These are phyloP conservation scores for Periglandula ipomoeae DNA, from an alignment of 2,329 filamentous ascomycete genomes.

Conservation along the genomic window DNA sequence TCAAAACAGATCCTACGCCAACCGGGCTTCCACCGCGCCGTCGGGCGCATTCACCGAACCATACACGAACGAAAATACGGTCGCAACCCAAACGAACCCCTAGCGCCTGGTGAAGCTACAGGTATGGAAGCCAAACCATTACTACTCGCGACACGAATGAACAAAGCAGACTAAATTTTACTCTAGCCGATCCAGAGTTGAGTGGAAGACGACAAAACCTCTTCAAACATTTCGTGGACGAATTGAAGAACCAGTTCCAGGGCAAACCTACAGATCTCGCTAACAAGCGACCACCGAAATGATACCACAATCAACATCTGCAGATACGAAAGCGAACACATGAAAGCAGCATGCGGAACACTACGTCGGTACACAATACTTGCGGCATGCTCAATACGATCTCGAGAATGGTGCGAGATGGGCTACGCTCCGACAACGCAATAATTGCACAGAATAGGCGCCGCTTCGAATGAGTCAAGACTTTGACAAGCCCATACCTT, in stretches of 20 bases:
- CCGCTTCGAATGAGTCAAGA: no score
- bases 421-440: no score
- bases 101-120: constrained; percentile 43
- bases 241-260: constrained; percentile 40
- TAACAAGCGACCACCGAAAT: constrained; percentile 18
- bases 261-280: constrained; percentile 34
- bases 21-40: constrained; percentile 41
- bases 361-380: not conserved
- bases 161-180: not conserved
- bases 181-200: constrained; percentile 23
- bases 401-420: not conserved
- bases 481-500: no score
- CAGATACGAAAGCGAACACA: not conserved
- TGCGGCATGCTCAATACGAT: not conserved
- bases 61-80: constrained; percentile 41
- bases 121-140: constrained; percentile 21
- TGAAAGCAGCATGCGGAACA: not conserved
- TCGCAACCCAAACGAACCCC: constrained; percentile 39
- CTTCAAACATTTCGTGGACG: constrained; percentile 38
- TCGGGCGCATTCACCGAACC: constrained; percentile 41
- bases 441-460: no score
- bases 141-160: not conserved
- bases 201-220: constrained; percentile 23
- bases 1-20: constrained; percentile 41
- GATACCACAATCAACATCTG: constrained; percentile 4